Conservation (phyloP, 345 rosid genomes). For the Isatis tinctoria region DNA sequence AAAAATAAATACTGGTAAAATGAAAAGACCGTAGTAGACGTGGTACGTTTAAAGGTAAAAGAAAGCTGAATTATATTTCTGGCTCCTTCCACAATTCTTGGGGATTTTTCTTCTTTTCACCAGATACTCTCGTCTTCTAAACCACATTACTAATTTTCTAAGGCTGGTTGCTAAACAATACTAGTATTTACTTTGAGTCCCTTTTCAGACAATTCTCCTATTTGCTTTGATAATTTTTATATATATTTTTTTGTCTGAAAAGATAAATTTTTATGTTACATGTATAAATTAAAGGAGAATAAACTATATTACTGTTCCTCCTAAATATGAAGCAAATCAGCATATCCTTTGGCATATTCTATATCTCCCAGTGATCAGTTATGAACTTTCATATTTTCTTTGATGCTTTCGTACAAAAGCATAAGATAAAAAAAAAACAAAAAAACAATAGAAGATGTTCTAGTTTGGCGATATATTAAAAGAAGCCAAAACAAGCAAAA, state of each 20-base stretch:
- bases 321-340: constrained; percentile 6
- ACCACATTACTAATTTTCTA: background rate
- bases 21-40: constrained; percentile 9
- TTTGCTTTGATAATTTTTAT: background rate
- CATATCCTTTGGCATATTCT: constrained; percentile 37
- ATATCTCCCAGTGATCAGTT: background rate
- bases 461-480: constrained; percentile 5
- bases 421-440: background rate
- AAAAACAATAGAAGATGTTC: background rate
- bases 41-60: constrained; percentile 10
- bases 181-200: background rate
- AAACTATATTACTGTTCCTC: background rate
- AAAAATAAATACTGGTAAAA: background rate
- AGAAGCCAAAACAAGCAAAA: background rate
- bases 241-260: too few relatives aligned
- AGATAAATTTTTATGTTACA: background rate
- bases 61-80: background rate
- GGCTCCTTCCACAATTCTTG: constrained; percentile 22
- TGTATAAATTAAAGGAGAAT: background rate
- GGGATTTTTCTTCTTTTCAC: background rate
- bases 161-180: background rate
- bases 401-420: constrained; percentile 13
- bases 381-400: background rate
- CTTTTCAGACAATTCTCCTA: background rate
- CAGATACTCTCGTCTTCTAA: background rate